Evolutionary conservation across 306 rosid species (phyloP).

Genomic region (Cyclanthera cordifolia): DNA sequence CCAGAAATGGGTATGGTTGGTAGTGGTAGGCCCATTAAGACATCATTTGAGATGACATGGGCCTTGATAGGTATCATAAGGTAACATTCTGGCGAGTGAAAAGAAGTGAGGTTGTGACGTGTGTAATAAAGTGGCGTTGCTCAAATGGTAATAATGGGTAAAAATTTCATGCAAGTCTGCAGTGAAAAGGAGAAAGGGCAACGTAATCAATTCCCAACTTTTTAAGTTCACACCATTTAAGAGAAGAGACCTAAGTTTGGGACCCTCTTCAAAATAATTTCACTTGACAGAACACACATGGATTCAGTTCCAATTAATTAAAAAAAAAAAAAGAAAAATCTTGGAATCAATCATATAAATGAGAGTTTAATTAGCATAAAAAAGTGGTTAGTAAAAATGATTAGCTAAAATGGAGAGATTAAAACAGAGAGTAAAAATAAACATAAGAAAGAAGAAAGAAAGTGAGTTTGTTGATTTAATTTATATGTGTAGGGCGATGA

Average conservation of each 20-base stretch:
- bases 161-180: constrained; percentile 12
- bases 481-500: background rate
- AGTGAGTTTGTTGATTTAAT: background rate
- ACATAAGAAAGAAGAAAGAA: background rate
- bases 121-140: background rate
- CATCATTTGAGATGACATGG: constrained; percentile 9
- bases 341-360: constrained; percentile 31
- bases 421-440: background rate
- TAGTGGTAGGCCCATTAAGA: constrained; percentile 4
- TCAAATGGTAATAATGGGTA: constrained; percentile 2
- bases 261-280: constrained; percentile 20
- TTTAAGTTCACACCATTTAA: constrained; percentile 6
- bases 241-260: constrained; percentile 2
- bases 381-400: constrained; percentile 1
- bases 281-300: constrained; percentile 38
- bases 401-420: background rate
- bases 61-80: background rate
- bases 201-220: background rate
- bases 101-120: background rate
- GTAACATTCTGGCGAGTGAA: background rate
- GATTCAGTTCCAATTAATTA: constrained; percentile 35
- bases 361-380: constrained; percentile 6
- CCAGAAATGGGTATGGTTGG: background rate
- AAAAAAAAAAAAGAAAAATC: constrained; percentile 16
- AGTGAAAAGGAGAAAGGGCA: background rate